Percentiles rank a stretch among this genome's conserved stretches.
phyloP scores from a whole-genome alignment of 768 basidiomycete species.

The Trametopsis cervina region DNA sequence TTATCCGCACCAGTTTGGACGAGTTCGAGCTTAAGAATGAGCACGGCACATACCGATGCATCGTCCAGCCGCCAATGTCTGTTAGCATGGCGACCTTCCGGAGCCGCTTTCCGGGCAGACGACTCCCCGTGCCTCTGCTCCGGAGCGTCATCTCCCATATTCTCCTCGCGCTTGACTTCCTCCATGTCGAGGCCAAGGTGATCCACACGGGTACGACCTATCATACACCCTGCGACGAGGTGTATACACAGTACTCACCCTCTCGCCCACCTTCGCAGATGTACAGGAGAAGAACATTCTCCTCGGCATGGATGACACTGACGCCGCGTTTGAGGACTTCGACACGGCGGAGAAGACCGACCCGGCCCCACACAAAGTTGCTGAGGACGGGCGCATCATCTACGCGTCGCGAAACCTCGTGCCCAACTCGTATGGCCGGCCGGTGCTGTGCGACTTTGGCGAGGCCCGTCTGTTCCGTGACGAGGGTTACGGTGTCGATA shows the following conservation, averaged over 20 bases:
- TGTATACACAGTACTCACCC: too few species aligned
- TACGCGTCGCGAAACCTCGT: conserved; percentile 6
- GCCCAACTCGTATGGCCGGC: conserved; percentile 7
- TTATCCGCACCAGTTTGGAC: neutral
- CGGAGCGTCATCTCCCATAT: neutral
- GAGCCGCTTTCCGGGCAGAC: neutral
- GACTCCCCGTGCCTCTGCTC: neutral
- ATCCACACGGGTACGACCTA: conserved; percentile 9
- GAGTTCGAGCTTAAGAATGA: neutral
- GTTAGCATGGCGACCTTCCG: neutral
- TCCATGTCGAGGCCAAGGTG: conserved; percentile 8
- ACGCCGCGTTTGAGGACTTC: conserved; percentile 3
- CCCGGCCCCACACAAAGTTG: conserved; percentile 7
- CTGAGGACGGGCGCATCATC: conserved; percentile 6
- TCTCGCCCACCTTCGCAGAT: conserved; percentile 4
- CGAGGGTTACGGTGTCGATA: conserved; percentile 6
- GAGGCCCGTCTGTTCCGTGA: conserved; percentile 11
- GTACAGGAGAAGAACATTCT: conserved; percentile 12
- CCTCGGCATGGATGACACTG: neutral
- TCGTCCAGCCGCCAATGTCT: neutral
- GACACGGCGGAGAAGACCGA: conserved; percentile 1
- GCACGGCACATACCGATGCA: neutral
- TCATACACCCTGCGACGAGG: neutral
- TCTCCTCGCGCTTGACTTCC: conserved; percentile 6
- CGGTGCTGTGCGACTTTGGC: conserved; percentile 21